Percentiles rank a stretch among this genome's conserved stretches.
These are phyloP conservation scores for Flaveria floridana DNA, from an alignment of 140 eudicot species.

Conservation along the genomic window DNA sequence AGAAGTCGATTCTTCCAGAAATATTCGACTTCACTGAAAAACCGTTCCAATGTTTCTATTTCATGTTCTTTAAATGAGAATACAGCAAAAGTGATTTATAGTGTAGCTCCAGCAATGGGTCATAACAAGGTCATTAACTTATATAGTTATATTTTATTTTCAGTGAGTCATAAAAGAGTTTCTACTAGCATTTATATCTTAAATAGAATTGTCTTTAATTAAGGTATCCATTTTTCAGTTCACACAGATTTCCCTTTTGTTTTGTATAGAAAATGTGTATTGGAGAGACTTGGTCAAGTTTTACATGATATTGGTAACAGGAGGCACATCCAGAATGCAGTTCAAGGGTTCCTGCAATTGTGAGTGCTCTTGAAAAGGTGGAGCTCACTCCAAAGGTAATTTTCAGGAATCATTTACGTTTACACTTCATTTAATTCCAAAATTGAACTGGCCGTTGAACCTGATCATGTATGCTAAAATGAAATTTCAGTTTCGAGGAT, in stretches of 20 bases:
- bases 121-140: conserved; percentile 66
- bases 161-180: not conserved
- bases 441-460: not conserved
- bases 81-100: conserved; percentile 59
- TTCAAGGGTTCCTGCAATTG: conserved; percentile 88
- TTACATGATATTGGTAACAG: conserved; percentile 42
- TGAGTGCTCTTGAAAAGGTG: conserved; percentile 63
- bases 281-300: conserved; percentile 26
- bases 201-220: not conserved
- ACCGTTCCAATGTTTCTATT: conserved; percentile 29
- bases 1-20: conserved; percentile 31
- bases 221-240: conserved; percentile 9
- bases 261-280: conserved; percentile 28
- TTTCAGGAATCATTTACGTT: not conserved
- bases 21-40: conserved; percentile 24
- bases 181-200: not conserved
- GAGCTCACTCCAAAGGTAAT: conserved; percentile 76
- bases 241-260: not conserved
- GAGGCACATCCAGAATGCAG: conserved; percentile 88
- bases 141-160: not conserved
- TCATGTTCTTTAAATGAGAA: conserved; percentile 48
- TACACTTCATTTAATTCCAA: not conserved
- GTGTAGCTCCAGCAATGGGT: conserved; percentile 87
- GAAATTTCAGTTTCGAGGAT: conserved; percentile 61
- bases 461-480: not conserved